These are phyloP conservation scores for Leccinum pellstonianum DNA, from an alignment of 768 basidiomycete genomes.

Conservation along the genomic window DNA sequence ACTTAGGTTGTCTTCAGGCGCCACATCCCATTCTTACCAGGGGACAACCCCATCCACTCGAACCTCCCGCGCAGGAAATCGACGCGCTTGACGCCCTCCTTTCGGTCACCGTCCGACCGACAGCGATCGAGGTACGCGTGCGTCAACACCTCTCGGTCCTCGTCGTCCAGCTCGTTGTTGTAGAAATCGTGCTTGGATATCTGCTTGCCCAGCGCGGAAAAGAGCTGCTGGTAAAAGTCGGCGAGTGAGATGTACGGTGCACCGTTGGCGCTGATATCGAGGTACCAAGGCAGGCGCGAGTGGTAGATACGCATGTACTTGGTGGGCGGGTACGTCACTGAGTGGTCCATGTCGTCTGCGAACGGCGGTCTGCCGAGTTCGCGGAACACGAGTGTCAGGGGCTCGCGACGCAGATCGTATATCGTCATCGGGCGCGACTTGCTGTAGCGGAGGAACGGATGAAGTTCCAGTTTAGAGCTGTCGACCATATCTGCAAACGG, in stretches of 20 bases:
- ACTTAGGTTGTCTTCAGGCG: constrained; percentile 53
- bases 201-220: constrained; percentile 39
- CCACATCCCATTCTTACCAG: constrained; percentile 59
- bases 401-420: constrained; percentile 50
- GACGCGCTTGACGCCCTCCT: constrained; percentile 50
- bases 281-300: constrained; percentile 61
- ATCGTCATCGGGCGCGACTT: constrained; percentile 37
- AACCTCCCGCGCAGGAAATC: constrained; percentile 59
- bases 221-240: constrained; percentile 53
- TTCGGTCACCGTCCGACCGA: constrained; percentile 32
- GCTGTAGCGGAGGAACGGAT: constrained; percentile 24
- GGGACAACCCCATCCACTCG: constrained; percentile 53
- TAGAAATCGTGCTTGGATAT: constrained; percentile 56
- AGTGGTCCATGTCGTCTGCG: constrained; percentile 50
- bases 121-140: constrained; percentile 48
- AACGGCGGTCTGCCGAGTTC: constrained; percentile 44
- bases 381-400: constrained; percentile 43
- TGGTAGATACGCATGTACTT: constrained; percentile 56
- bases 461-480: constrained; percentile 17
- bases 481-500: constrained; percentile 10
- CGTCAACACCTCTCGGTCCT: constrained; percentile 44
- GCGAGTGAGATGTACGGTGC: constrained; percentile 57
- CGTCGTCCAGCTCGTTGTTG: constrained; percentile 52
- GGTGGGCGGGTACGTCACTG: constrained; percentile 52
- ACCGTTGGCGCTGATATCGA: constrained; percentile 47